A percentile compares a stretch with the other conserved stretches of the same genome.
Evolutionary conservation across 2,329 filamentous ascomycete species (phyloP).

Genomic region (Aspergillus ochraceus): DNA sequence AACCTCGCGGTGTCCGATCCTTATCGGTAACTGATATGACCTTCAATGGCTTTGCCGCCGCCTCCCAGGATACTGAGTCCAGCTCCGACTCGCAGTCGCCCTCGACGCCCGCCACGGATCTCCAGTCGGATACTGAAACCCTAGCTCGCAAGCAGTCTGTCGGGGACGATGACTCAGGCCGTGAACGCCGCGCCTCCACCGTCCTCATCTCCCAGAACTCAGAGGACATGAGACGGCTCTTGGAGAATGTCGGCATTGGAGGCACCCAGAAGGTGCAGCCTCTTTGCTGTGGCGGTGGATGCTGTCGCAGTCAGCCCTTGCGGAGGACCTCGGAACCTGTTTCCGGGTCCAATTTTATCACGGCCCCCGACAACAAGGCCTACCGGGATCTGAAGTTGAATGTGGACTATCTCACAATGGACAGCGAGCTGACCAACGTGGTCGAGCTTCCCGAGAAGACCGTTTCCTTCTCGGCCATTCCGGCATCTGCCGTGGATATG

Average conservation of each 20-base stretch:
- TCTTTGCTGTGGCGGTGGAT: slow-evolving; percentile 65
- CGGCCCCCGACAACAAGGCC: slow-evolving; percentile 75
- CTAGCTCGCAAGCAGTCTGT: slow-evolving; percentile 16
- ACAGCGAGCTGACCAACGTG: slow-evolving; percentile 69
- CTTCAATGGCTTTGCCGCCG: slow-evolving; percentile 31
- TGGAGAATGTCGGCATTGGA: slow-evolving; percentile 53
- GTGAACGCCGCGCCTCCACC: slow-evolving; percentile 47
- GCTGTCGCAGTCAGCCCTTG: slow-evolving; percentile 60
- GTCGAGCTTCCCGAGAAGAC: slow-evolving; percentile 73
- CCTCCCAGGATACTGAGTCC: slow-evolving; percentile 35
- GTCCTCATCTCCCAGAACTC: slow-evolving; percentile 58
- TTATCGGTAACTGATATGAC: slow-evolving; percentile 36
- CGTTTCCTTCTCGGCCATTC: slow-evolving; percentile 59
- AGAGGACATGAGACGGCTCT: slow-evolving; percentile 58
- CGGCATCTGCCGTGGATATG: slow-evolving; percentile 34
- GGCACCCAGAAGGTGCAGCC: slow-evolving; percentile 63
- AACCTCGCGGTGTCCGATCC: slow-evolving; percentile 41
- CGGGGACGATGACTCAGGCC: slow-evolving; percentile 22
- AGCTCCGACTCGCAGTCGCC: slow-evolving; percentile 39
- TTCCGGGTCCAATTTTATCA: slow-evolving; percentile 50
- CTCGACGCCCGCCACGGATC: slow-evolving; percentile 45
- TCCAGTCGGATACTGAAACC: slow-evolving; percentile 36
- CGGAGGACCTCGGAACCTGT: slow-evolving; percentile 42
- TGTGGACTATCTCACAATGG: slow-evolving; percentile 69
- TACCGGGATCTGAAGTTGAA: slow-evolving; percentile 77